These are phyloP conservation scores for Cokeromyces recurvatus DNA, from an alignment of 371 early-diverging fungal species.

Conservation along the genomic window DNA sequence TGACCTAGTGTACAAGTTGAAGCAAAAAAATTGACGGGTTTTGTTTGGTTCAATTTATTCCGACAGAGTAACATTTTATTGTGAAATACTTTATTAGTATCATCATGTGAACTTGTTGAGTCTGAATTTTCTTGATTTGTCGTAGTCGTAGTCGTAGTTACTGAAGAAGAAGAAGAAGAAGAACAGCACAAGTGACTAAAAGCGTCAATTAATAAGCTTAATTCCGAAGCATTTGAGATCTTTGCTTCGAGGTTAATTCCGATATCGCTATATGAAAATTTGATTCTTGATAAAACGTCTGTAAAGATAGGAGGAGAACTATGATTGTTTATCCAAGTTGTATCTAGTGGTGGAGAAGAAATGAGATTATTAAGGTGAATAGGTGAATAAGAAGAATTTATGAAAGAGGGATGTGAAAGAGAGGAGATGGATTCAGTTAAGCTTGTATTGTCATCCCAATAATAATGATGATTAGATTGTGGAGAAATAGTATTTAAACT, in stretches of 20 bases:
- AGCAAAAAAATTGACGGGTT: conserved; percentile 30
- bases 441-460: no score
- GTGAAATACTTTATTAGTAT: no score
- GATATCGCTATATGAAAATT: conserved; percentile 25
- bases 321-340: background rate
- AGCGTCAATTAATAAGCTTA: conserved; percentile 29
- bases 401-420: no score
- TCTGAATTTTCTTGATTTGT: background rate
- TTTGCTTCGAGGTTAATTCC: conserved; percentile 32
- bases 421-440: no score
- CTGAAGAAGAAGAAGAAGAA: background rate
- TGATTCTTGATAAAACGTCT: conserved; percentile 23
- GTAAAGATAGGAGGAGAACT: background rate
- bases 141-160: background rate
- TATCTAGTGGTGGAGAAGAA: conserved; percentile 1
- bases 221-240: conserved; percentile 24
- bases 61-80: conserved; percentile 18
- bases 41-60: conserved; percentile 20
- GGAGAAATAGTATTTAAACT: no score
- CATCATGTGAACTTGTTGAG: no score
- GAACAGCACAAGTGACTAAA: conserved; percentile 25
- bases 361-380: no score
- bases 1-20: conserved; percentile 17
- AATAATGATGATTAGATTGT: no score
- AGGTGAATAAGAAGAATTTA: no score